A percentile compares a stretch with the other conserved stretches of the same genome.
These are phyloP conservation scores for Xanthoceras sorbifolium DNA, from an alignment of 345 rosid genomes.

Conservation along the genomic window DNA sequence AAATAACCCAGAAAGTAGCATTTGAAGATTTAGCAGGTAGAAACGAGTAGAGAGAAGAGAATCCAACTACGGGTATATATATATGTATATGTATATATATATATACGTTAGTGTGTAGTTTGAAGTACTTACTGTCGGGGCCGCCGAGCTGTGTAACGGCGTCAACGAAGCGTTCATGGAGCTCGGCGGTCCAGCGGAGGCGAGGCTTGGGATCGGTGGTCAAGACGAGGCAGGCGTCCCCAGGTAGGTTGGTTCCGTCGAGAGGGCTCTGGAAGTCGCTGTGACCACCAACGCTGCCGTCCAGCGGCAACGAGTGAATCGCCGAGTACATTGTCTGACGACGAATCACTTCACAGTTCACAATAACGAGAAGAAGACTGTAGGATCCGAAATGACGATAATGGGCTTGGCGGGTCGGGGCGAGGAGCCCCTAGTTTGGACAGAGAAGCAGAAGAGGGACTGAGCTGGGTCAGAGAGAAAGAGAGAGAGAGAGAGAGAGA, in stretches of 20 bases:
- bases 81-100: no score
- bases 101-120: no score
- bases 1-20: neutral
- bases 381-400: neutral
- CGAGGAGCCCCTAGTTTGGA: neutral
- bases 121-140: constrained; percentile 69
- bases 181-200: constrained; percentile 96
- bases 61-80: no score
- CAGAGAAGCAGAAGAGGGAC: neutral
- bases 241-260: constrained; percentile 66
- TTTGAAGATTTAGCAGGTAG: neutral
- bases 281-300: constrained; percentile 44
- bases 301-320: constrained; percentile 70
- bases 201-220: constrained; percentile 97
- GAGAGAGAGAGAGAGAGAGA: neutral
- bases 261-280: constrained; percentile 52
- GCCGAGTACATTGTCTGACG: constrained; percentile 67
- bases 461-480: neutral
- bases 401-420: constrained; percentile 5
- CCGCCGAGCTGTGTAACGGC: constrained; percentile 96
- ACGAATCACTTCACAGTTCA: no score
- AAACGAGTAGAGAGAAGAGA: neutral
- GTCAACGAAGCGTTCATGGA: constrained; percentile 90
- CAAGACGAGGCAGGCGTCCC: constrained; percentile 78
- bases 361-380: neutral